Conservation (phyloP, 164 flowering plant genomes). For the Litsea cubeba region DNA sequence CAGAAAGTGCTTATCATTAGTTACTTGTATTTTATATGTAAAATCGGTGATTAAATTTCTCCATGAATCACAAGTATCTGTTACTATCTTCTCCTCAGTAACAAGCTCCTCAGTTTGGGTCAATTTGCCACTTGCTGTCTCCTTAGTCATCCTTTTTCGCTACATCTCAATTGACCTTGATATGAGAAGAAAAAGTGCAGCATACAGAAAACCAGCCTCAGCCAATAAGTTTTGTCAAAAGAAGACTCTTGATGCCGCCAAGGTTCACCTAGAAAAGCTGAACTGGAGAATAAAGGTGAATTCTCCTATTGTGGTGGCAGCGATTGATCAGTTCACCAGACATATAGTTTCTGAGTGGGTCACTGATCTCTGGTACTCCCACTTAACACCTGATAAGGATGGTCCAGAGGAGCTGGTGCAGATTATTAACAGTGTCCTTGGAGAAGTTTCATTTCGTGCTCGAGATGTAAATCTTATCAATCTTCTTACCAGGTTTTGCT, state of each 20-base stretch:
- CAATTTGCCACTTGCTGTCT: conserved; percentile 68
- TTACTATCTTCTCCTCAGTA: conserved; percentile 46
- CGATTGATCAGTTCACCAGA: conserved; percentile 77
- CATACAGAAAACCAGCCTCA: conserved; percentile 40
- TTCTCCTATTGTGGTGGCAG: conserved; percentile 85
- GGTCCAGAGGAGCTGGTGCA: conserved; percentile 95
- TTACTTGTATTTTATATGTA: background rate
- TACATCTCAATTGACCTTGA: conserved; percentile 81
- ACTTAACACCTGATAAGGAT: conserved; percentile 82
- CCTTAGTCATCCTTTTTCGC: conserved; percentile 61
- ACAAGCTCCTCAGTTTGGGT: conserved; percentile 94
- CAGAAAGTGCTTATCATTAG: background rate
- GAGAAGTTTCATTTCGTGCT: conserved; percentile 75
- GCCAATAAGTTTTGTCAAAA: conserved; percentile 23
- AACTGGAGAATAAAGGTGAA: conserved; percentile 86
- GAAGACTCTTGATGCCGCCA: conserved; percentile 37
- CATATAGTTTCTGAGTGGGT: conserved; percentile 93
- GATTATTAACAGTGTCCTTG: conserved; percentile 73
- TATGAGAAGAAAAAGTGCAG: conserved; percentile 62
- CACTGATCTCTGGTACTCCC: conserved; percentile 93
- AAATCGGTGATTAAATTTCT: background rate
- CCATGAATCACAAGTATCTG: background rate
- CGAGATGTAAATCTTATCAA: conserved; percentile 84
- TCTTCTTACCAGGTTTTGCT: conserved; percentile 74
- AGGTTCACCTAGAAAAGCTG: conserved; percentile 29